Conservation (phyloP, 75 land plant species). For the Pinus albicaulis region DNA sequence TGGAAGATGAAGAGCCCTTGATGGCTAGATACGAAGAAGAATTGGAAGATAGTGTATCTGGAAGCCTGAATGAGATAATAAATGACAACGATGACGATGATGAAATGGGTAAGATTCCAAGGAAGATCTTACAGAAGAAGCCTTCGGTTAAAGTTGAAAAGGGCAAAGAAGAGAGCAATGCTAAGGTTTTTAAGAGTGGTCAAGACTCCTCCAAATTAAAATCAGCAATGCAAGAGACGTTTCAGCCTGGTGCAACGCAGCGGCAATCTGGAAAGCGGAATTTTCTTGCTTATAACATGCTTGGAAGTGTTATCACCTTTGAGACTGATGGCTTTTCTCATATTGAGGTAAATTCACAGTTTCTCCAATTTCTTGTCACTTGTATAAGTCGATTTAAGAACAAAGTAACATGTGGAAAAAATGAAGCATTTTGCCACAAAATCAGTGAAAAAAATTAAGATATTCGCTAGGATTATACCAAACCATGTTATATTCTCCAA, state of each 20-base stretch:
- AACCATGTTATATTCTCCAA: no score
- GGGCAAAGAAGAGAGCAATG: constrained; percentile 12
- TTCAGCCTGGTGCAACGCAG: constrained; percentile 90
- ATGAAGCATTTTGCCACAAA: background rate
- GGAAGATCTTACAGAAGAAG: constrained; percentile 27
- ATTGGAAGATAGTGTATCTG: constrained; percentile 25
- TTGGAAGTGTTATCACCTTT: constrained; percentile 80
- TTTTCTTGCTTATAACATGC: constrained; percentile 87
- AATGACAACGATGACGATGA: constrained; percentile 37
- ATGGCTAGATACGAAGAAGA: constrained; percentile 48
- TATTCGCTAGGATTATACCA: background rate
- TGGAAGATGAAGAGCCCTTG: constrained; percentile 32
- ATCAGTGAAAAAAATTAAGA: background rate
- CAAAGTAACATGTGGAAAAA: background rate
- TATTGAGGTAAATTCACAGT: constrained; percentile 63
- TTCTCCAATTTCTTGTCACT: constrained; percentile 1
- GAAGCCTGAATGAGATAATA: constrained; percentile 47
- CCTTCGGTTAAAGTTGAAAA: background rate
- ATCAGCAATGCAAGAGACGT: constrained; percentile 58
- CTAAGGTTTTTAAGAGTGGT: constrained; percentile 1
- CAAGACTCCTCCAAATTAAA: constrained; percentile 16
- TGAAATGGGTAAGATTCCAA: constrained; percentile 28
- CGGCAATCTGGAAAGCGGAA: constrained; percentile 60
- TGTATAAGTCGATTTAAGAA: background rate
- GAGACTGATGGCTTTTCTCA: constrained; percentile 79